These are phyloP conservation scores for Paraurostyla sp. DNA, from an alignment of 73 alveolate species.

Conservation along the genomic window DNA sequence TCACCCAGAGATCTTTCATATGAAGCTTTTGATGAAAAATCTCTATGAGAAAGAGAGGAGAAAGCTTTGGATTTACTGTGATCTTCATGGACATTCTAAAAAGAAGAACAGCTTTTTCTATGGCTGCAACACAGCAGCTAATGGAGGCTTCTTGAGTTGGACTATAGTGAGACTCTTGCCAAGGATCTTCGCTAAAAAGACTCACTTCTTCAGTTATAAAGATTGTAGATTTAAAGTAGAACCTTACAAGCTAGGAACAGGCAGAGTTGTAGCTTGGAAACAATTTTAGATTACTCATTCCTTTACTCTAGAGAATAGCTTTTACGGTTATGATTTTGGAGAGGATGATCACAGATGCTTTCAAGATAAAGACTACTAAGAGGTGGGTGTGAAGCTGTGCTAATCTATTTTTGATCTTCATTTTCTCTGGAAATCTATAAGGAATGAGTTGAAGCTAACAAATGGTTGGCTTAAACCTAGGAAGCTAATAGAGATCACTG, in stretches of 20 bases:
- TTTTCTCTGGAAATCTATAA: conserved; percentile 50
- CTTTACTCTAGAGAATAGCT: conserved; percentile 75
- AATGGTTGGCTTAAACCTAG: conserved; percentile 76
- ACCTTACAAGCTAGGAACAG: conserved; percentile 75
- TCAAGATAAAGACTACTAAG: not conserved
- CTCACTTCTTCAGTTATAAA: conserved; percentile 57
- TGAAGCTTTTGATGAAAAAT: conserved; percentile 78
- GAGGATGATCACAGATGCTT: conserved; percentile 34
- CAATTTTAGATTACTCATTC: conserved; percentile 67
- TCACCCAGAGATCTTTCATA: conserved; percentile 87
- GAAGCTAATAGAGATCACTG: conserved; percentile 63
- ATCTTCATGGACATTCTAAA: conserved; percentile 95
- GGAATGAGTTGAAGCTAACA: conserved; percentile 65
- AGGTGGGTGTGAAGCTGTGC: conserved; percentile 36
- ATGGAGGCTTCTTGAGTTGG: conserved; percentile 78
- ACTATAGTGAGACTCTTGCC: conserved; percentile 70
- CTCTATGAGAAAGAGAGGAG: conserved; percentile 76
- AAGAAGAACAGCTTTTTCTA: conserved; percentile 88
- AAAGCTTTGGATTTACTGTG: conserved; percentile 83
- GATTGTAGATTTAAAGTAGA: conserved; percentile 79
- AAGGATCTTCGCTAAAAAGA: conserved; percentile 63
- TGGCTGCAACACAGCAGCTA: conserved; percentile 87
- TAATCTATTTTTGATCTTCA: conserved; percentile 44
- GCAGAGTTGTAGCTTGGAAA: conserved; percentile 80
- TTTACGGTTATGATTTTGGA: conserved; percentile 74